These are phyloP conservation scores for Gaillardinia entomophila DNA, from an alignment of 805 yeast species.

Conservation along the genomic window DNA sequence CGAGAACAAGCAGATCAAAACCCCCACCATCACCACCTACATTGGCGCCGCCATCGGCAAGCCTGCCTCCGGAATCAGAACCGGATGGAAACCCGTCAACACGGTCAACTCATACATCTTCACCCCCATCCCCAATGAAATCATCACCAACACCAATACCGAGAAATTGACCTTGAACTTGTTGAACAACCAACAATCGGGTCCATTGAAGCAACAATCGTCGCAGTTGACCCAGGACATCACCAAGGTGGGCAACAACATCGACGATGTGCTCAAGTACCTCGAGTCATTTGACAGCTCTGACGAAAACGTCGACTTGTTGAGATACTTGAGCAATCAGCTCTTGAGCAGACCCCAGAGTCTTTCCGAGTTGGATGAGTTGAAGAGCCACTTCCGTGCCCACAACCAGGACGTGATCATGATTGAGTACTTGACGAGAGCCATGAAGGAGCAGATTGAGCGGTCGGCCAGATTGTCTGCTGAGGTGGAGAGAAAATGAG, in stretches of 20 bases:
- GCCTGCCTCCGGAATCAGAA: constrained; percentile 28
- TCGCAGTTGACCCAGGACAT: constrained; percentile 43
- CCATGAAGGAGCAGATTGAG: constrained; percentile 80
- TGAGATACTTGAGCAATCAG: constrained; percentile 57
- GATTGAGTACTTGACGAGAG: constrained; percentile 76
- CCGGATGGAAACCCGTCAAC: constrained; percentile 35
- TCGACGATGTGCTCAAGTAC: constrained; percentile 46
- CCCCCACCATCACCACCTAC: constrained; percentile 62
- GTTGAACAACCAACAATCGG: constrained; percentile 30
- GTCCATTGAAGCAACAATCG: constrained; percentile 28
- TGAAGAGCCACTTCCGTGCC: constrained; percentile 57
- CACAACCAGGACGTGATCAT: constrained; percentile 77
- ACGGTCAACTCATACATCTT: constrained; percentile 50
- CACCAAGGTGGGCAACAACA: constrained; percentile 37
- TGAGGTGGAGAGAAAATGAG: constrained; percentile 16
- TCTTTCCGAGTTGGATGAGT: constrained; percentile 44
- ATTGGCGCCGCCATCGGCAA: constrained; percentile 70
- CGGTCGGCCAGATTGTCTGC: constrained; percentile 70
- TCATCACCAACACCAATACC: constrained; percentile 43
- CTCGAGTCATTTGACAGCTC: constrained; percentile 39
- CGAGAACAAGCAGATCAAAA: constrained; percentile 40
- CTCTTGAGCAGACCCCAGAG: constrained; percentile 47
- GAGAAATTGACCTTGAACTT: constrained; percentile 56
- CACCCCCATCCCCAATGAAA: constrained; percentile 67
- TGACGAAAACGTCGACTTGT: constrained; percentile 52